phyloP scores from a whole-genome alignment of 495 filamentous ascomycete species.

The Chaetomium tenue region DNA sequence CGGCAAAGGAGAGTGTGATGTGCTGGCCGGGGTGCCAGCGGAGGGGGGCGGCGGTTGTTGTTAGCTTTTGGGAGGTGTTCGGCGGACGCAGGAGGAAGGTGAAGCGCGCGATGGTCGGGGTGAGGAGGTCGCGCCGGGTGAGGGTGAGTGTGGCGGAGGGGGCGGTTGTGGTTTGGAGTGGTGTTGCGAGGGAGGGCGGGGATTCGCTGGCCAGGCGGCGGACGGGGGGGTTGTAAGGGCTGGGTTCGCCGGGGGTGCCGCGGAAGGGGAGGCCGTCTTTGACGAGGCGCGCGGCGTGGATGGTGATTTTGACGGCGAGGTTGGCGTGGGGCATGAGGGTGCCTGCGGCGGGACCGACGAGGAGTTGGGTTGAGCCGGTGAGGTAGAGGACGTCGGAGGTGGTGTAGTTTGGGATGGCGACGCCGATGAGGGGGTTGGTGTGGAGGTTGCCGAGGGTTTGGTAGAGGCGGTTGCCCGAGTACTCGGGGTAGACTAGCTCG shows the following conservation, averaged over 20 bases:
- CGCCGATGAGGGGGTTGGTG: slow-evolving; percentile 59
- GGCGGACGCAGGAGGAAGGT: slow-evolving; percentile 56
- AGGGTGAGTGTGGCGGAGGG: slow-evolving; percentile 48
- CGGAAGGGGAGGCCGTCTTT: slow-evolving; percentile 63
- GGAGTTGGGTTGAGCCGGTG: slow-evolving; percentile 63
- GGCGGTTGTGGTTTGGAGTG: slow-evolving; percentile 11
- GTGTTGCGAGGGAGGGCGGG: not conserved
- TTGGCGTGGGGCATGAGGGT: slow-evolving; percentile 64
- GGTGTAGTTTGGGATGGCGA: slow-evolving; percentile 68
- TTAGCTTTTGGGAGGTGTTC: not conserved
- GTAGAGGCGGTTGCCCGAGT: slow-evolving; percentile 77
- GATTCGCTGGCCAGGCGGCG: slow-evolving; percentile 34
- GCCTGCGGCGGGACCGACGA: slow-evolving; percentile 60
- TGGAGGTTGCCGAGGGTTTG: slow-evolving; percentile 75
- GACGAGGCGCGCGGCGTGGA: slow-evolving; percentile 61
- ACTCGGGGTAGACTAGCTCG: slow-evolving; percentile 71
- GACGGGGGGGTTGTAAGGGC: slow-evolving; percentile 64
- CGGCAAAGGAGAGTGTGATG: slow-evolving; percentile 66
- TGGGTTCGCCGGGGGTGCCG: slow-evolving; percentile 54
- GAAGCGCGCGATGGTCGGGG: slow-evolving; percentile 61
- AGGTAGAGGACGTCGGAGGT: slow-evolving; percentile 67
- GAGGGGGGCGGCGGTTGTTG: not conserved
- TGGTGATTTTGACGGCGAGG: slow-evolving; percentile 64
- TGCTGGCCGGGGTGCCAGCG: slow-evolving; percentile 69
- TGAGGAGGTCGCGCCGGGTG: slow-evolving; percentile 54